Evolutionary conservation across 2,329 filamentous ascomycete species (phyloP).

Genomic region (Aspergillus sp.): DNA sequence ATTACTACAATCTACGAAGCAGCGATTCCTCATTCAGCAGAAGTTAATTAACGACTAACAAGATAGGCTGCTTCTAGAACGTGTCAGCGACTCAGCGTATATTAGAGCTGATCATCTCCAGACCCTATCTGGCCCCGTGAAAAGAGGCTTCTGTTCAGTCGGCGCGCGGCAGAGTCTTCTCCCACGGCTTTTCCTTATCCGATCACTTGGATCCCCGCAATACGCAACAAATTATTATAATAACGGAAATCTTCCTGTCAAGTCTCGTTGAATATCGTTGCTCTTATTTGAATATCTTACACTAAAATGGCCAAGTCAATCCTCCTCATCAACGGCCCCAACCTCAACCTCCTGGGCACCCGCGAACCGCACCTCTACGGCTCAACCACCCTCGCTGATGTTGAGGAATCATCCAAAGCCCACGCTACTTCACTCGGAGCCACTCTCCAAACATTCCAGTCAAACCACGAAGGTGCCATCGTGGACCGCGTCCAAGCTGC

Average conservation of each 20-base stretch:
- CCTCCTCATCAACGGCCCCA: slow-evolving; percentile 78
- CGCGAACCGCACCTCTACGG: slow-evolving; percentile 75
- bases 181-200: slow-evolving; percentile 7
- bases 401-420: slow-evolving; percentile 51
- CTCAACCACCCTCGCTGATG: slow-evolving; percentile 63
- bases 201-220: background rate
- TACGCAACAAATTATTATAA: background rate
- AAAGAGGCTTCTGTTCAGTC: no score
- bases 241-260: background rate
- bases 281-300: background rate
- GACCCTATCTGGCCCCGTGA: no score
- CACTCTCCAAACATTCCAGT: slow-evolving; percentile 64
- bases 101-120: background rate
- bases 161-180: slow-evolving; percentile 6
- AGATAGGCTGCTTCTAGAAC: background rate
- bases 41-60: no score
- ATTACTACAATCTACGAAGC: background rate
- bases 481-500: slow-evolving; percentile 72
- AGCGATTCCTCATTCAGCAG: background rate
- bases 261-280: background rate
- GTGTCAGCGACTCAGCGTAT: background rate
- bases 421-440: slow-evolving; percentile 54
- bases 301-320: slow-evolving; percentile 47
- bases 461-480: slow-evolving; percentile 74
- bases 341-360: slow-evolving; percentile 76